phyloP scores from a whole-genome alignment of 805 yeast genomes.

The Metschnikowia cerradonensis region DNA sequence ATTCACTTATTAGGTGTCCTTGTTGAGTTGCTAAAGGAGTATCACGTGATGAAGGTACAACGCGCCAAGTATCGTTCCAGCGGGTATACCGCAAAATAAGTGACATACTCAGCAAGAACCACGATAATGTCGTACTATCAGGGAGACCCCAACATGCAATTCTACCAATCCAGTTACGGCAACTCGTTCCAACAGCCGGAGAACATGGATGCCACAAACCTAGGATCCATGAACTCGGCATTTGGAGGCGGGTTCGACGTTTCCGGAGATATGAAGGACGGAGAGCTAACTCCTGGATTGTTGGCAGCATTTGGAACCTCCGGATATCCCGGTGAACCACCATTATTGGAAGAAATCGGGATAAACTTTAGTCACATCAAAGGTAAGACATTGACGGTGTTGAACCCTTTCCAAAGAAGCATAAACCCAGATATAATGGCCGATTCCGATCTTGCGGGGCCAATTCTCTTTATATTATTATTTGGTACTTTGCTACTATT shows the following conservation, averaged over 20 bases:
- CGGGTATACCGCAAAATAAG: not conserved
- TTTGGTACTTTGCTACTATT: conserved; percentile 80
- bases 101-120: not conserved
- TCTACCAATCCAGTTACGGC: conserved; percentile 41
- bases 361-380: conserved; percentile 86
- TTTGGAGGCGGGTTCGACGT: conserved; percentile 36
- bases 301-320: conserved; percentile 89
- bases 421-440: conserved; percentile 71
- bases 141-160: conserved; percentile 39
- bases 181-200: conserved; percentile 24
- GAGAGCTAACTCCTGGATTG: conserved; percentile 65
- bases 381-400: conserved; percentile 78
- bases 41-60: not conserved
- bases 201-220: conserved; percentile 16
- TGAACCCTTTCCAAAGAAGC: conserved; percentile 63
- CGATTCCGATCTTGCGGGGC: conserved; percentile 94
- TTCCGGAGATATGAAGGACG: conserved; percentile 40
- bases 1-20: not conserved
- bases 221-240: conserved; percentile 39
- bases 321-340: conserved; percentile 95
- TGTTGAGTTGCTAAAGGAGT: not conserved
- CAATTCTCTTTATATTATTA: conserved; percentile 78
- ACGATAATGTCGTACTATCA: conserved; percentile 38
- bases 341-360: conserved; percentile 87
- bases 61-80: conserved; percentile 2